A percentile compares a stretch with the other conserved stretches of the same genome.
Evolutionary conservation across 2,329 filamentous ascomycete species (phyloP).

Genomic region (Cladosporium austrohemisphaericum): DNA sequence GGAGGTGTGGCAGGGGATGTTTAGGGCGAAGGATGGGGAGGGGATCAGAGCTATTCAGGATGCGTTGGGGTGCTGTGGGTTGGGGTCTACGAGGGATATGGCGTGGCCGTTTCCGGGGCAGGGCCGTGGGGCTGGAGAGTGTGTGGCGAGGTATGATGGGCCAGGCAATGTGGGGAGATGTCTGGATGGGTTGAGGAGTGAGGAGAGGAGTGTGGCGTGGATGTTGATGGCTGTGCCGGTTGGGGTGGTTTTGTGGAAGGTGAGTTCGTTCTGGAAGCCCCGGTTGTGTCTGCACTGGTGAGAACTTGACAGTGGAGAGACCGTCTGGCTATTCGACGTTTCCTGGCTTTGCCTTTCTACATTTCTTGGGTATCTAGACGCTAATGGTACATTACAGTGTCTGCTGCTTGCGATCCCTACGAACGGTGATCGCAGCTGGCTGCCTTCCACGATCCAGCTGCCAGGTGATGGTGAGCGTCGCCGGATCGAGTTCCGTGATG

Average conservation of each 20-base stretch:
- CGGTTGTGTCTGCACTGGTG: background rate
- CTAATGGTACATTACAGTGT: constrained; percentile 1
- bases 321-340: background rate
- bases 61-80: constrained; percentile 62
- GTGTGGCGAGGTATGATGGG: constrained; percentile 47
- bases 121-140: constrained; percentile 36
- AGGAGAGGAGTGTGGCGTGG: constrained; percentile 52
- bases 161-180: constrained; percentile 47
- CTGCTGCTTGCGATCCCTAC: constrained; percentile 22
- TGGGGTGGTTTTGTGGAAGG: constrained; percentile 55
- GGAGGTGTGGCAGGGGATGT: constrained; percentile 55
- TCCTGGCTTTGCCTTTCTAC: background rate
- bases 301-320: background rate
- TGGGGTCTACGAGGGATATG: constrained; percentile 55
- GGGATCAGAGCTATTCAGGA: constrained; percentile 62
- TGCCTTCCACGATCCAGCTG: constrained; percentile 27
- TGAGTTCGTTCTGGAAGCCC: constrained; percentile 33
- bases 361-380: constrained; percentile 9
- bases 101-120: constrained; percentile 58
- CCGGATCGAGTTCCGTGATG: constrained; percentile 26
- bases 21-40: constrained; percentile 46
- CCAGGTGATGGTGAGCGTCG: constrained; percentile 21
- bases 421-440: constrained; percentile 27
- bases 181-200: constrained; percentile 52
- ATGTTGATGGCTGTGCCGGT: constrained; percentile 55